Base-by-base conservation (phyloP, 179 eudicot genomes). In the Pouteria campechiana region DNA sequence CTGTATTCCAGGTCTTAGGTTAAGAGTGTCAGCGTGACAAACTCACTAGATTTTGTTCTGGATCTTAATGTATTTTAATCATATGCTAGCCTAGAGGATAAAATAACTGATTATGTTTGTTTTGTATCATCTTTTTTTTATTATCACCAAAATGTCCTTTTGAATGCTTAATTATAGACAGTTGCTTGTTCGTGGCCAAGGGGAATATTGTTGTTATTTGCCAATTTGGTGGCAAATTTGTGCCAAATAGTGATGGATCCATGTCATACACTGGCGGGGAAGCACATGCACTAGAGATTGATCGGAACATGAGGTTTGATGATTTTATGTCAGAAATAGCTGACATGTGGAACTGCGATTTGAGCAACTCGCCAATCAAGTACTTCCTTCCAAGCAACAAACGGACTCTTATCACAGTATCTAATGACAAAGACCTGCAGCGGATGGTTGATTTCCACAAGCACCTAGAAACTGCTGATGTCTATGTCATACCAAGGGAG, bases 251-350 rank as follows among this genome's bases (percentile, higher is more conserved):
- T 29, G 78, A 78, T 42, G 97, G 89, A 10, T 21, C 54, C 12
- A 59, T 89, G 63, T 52, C 55, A 11, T 89, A 89, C 55, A 57
- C 50, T 59, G 95, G 95, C 24, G 97, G 97, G 32, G 97, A 89
- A 55, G 97, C 97, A 46, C 93, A 81, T 73, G 97, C 95, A 20
- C 73, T 85, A 67, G 93, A 81, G 39, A 70, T 89, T 34, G 85
- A 75, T 38, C 76, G 67, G 17, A 49, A 71, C 37, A 68, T 74
- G 73, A 72, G 69, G 27, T 81, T 61, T 27, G 48, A 62, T 17
- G 71, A 67, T 35, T 81, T 89, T 55, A 75, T 63, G 52, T 25
- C 48, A 62, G 97, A 89, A 72, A 68, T 89, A 17, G 74, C 78
- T 9, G 97, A 84, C 60, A 69, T 81, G 89, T 89, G 78, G 35